These are phyloP conservation scores for Arthrinium phaeospermum DNA, from an alignment of 2,329 filamentous ascomycete genomes.

Conservation along the genomic window DNA sequence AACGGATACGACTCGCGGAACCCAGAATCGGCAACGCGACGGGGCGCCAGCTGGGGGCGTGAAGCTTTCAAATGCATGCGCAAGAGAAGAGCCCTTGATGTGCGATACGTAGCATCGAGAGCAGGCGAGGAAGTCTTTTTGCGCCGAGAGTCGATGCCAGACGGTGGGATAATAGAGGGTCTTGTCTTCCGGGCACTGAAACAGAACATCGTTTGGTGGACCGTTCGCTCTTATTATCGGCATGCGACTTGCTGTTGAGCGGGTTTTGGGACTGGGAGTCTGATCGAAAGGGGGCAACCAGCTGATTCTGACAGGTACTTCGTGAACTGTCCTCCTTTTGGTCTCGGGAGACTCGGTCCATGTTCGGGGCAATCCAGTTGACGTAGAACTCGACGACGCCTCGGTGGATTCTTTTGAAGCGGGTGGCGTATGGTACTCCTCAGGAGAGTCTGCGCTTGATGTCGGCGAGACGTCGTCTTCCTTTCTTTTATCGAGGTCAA, in stretches of 20 bases:
- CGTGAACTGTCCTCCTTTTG: background rate
- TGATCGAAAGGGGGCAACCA: background rate
- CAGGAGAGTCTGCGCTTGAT: background rate
- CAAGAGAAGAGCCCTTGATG: background rate
- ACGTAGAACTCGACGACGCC: background rate
- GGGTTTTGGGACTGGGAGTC: background rate
- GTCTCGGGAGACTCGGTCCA: background rate
- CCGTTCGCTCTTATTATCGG: background rate
- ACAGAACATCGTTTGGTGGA: background rate
- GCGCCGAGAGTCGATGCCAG: constrained; percentile 15
- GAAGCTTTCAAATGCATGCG: constrained; percentile 15
- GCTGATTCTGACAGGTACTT: background rate
- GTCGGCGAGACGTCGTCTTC: background rate
- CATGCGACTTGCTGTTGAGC: background rate
- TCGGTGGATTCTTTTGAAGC: background rate
- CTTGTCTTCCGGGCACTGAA: constrained; percentile 10
- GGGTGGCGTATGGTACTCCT: background rate
- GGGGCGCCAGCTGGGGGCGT: constrained; percentile 5
- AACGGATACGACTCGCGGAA: background rate
- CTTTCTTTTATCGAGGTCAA: background rate
- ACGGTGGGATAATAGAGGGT: constrained; percentile 17
- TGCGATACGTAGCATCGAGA: constrained; percentile 16
- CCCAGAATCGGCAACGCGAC: constrained; percentile 21
- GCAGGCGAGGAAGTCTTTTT: constrained; percentile 19
- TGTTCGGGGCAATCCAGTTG: background rate